A percentile compares a stretch with the other conserved stretches of the same genome.
These are phyloP conservation scores for Barbarea vulgaris DNA, from an alignment of 345 rosid genomes.

Conservation along the genomic window DNA sequence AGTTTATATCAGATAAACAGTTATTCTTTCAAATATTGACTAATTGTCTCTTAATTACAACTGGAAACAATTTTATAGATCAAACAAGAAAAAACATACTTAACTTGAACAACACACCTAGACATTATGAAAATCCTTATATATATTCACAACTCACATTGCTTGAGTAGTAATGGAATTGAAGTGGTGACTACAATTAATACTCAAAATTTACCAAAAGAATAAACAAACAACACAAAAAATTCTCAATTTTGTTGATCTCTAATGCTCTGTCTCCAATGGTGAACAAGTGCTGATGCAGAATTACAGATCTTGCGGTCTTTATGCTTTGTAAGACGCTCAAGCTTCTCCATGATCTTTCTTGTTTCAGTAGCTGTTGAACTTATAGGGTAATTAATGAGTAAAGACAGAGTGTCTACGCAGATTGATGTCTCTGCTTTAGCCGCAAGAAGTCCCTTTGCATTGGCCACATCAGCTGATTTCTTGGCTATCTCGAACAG, in stretches of 20 bases:
- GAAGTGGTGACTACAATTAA: background rate
- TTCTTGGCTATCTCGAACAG: background rate
- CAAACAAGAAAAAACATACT: background rate
- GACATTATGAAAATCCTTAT: too few relatives aligned
- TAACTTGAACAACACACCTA: too few relatives aligned
- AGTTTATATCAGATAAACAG: background rate
- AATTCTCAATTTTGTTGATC: background rate
- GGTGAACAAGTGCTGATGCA: background rate
- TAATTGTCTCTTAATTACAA: too few relatives aligned
- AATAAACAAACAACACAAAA: too few relatives aligned
- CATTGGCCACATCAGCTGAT: slow-evolving; percentile 3
- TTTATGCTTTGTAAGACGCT: slow-evolving; percentile 8
- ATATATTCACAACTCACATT: background rate
- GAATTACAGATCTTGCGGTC: background rate
- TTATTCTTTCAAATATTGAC: too few relatives aligned
- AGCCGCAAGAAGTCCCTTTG: background rate
- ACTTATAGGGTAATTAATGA: background rate
- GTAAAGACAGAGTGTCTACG: slow-evolving; percentile 4
- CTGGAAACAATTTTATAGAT: background rate
- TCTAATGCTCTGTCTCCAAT: slow-evolving; percentile 6
- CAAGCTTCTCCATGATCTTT: background rate
- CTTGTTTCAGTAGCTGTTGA: background rate
- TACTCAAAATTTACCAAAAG: too few relatives aligned
- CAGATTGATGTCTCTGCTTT: background rate
- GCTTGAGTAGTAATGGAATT: background rate